Evolutionary conservation across 179 eudicot genomes (phyloP).

Genomic region (Patellifolia procumbens): DNA sequence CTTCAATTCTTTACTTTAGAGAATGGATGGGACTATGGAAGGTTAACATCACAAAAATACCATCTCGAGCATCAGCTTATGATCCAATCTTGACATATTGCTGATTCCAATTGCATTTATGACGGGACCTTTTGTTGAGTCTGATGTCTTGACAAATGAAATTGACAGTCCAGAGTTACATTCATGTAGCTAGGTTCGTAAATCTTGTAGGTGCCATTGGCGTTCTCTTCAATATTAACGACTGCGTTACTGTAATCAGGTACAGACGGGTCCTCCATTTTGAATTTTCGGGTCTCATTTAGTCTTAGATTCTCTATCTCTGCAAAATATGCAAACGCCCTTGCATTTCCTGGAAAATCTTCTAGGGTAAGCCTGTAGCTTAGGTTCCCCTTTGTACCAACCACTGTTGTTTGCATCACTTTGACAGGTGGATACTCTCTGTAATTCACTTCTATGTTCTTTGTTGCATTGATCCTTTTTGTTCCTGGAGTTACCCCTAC

Average conservation of each 20-base stretch:
- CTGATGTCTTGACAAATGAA: constrained; percentile 75
- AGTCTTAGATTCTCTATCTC: constrained; percentile 67
- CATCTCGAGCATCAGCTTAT: constrained; percentile 69
- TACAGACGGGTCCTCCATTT: constrained; percentile 67
- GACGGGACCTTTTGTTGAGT: constrained; percentile 82
- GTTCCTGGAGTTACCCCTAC: constrained; percentile 92
- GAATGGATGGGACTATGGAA: too few species aligned
- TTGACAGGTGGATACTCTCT: constrained; percentile 91
- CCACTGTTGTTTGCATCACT: constrained; percentile 97
- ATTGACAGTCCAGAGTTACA: constrained; percentile 71
- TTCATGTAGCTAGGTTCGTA: constrained; percentile 98
- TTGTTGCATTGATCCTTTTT: constrained; percentile 65
- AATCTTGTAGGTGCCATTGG: constrained; percentile 85
- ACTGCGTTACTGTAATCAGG: constrained; percentile 95
- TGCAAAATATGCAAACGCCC: constrained; percentile 93
- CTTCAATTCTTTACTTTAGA: too few species aligned
- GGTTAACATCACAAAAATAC: constrained; percentile 49
- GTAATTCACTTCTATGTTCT: constrained; percentile 58
- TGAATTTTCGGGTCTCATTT: constrained; percentile 72
- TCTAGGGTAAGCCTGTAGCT: constrained; percentile 80
- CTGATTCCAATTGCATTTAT: constrained; percentile 85
- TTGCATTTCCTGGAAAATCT: constrained; percentile 94
- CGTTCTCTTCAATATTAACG: constrained; percentile 91
- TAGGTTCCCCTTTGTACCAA: constrained; percentile 70
- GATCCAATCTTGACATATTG: constrained; percentile 64